Evolutionary conservation across 768 basidiomycete genomes (phyloP), one percentile per base, ranked within the genome.

Genomic region (Mycena vitilis): DNA sequence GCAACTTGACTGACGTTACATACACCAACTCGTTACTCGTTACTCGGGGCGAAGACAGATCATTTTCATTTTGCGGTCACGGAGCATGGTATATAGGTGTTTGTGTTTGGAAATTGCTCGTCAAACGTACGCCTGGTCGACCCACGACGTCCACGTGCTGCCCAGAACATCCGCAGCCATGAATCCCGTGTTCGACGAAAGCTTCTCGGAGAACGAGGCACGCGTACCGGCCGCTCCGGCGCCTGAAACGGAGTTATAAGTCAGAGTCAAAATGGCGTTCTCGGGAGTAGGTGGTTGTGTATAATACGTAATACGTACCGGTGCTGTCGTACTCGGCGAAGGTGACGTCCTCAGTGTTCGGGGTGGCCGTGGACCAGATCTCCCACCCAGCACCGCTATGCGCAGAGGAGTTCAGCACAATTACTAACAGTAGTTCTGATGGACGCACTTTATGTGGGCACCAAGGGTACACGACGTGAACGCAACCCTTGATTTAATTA

Each of bases 271-370:
- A 15, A 70, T 30, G 30, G 30, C 30, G 30, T n/a, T n/a, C n/a
- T n/a, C 30, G 30, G 15, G 11, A 44, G 36, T 45, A 47, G 18
- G 25, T 11, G 44, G 4, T 36, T 15, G 52, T 56, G 12, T 22
- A 60, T 42, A 30, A n/a, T n/a, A n/a, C n/a, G n/a, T n/a, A n/a
- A n/a, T n/a, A n/a, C n/a, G n/a, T 44, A 75, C 77, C 77, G 0
- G 71, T 73, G 58, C 57, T 77, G 9, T 58, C 70, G 30, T 58
- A 76, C 65, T 78, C 77, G 12, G 71, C 76, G 51, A 76, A 77
- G 9, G 68, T 57, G n/a, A 78, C 75, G 44, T 75, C 71, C 8
- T 56, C 68, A 15, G 77, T 78, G 58, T 77, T 78, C 16, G 77
- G 77, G 18, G 72, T 74, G 0, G 75, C 51, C n/a, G 70, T 63